Evolutionary conservation across 257 asterid species (phyloP), one percentile per base, ranked within the genome.

Genomic region (Dorcoceras hygrometricum): DNA sequence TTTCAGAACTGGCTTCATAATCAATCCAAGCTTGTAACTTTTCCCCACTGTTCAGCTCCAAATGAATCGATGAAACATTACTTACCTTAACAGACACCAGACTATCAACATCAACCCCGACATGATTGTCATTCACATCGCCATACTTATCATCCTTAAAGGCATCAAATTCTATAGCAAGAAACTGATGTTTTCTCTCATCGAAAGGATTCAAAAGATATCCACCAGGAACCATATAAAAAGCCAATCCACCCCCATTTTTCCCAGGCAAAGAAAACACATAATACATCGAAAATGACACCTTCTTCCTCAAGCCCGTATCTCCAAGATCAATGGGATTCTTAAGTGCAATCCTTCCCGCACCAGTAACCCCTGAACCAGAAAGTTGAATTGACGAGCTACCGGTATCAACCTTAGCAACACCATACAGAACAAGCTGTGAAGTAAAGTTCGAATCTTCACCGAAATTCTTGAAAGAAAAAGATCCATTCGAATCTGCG

Each of bases 21-120:
- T 88, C 95, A 67, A 94, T 79, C 99, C 99, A 94, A 46, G 95
- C 66, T 64, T 85, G 92, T 59, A 94, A 59, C 70, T 85, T 94
- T 34, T 77, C 84, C 4, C 95, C 96, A 76, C 87, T 77, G 59
- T 72, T 83, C 0, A 90, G 75, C 65, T 58, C 75, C 85, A 88
- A 65, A 22, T 78, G 73, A 16, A 80, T 8, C 32, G 88, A 78
- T 23, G 97, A 87, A 70, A 67, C 79, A 65, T 90, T 88, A 34
- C 91, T 75, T 8, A 72, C 79, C 75, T 83, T 88, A 32, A 83
- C 89, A 57, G 96, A 88, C 20, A 79, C 83, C 51, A 73, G 76
- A 46, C 91, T 74, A 5, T 75, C 83, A 18, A 85, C 67, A 75
- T 84, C 91, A 36, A 90, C 60, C 20, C 97, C 96, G 18, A 85